Evolutionary conservation across 257 asterid genomes (phyloP).

Genomic region (Voacanga thouarsii): DNA sequence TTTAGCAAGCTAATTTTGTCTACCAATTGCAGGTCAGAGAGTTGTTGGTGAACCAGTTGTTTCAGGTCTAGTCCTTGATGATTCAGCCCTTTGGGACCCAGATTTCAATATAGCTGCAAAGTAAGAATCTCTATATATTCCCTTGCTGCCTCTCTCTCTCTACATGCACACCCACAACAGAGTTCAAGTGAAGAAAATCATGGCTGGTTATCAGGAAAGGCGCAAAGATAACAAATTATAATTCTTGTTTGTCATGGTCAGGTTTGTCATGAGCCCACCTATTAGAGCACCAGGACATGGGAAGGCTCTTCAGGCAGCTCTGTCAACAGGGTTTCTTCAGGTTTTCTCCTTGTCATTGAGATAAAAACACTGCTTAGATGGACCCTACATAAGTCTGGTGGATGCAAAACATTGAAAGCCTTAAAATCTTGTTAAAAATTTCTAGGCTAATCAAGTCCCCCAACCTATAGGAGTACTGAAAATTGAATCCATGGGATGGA

Average conservation of each 20-base stretch:
- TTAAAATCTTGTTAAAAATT: no score
- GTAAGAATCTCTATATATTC: constrained; percentile 37
- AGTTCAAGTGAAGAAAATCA: background rate
- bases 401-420: background rate
- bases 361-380: background rate
- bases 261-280: constrained; percentile 98
- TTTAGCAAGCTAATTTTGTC: background rate
- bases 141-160: constrained; percentile 15
- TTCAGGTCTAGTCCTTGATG: constrained; percentile 83
- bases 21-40: constrained; percentile 68
- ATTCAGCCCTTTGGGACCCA: constrained; percentile 85
- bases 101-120: constrained; percentile 82
- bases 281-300: constrained; percentile 89
- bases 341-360: constrained; percentile 24
- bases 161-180: background rate
- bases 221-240: background rate
- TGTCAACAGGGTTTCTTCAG: constrained; percentile 84
- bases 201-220: constrained; percentile 10
- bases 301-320: constrained; percentile 96
- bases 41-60: constrained; percentile 93
- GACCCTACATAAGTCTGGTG: background rate
- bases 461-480: no score
- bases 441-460: no score
- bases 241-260: constrained; percentile 21
- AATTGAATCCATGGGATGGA: no score